phyloP scores from a whole-genome alignment of 31 red algal genomes.

The Endocladia muricata region DNA sequence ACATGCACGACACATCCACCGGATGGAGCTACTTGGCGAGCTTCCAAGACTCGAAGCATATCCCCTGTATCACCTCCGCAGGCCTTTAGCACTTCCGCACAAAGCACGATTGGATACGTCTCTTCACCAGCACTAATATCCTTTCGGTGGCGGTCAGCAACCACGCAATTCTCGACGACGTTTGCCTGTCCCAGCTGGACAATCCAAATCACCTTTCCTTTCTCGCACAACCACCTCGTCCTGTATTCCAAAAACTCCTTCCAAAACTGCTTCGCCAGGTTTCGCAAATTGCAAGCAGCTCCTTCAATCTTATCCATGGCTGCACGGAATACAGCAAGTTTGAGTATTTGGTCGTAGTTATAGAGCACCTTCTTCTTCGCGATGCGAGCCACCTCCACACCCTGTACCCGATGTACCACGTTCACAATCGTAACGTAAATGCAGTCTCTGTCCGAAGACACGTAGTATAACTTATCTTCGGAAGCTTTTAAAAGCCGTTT shows the following conservation, averaged over 20 bases:
- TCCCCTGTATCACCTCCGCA: neutral
- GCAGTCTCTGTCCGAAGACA: no score
- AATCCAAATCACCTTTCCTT: neutral
- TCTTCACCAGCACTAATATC: neutral
- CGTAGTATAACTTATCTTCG: no score
- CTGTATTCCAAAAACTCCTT: neutral
- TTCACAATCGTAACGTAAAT: no score
- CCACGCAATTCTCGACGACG: neutral
- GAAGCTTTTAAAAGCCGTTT: no score
- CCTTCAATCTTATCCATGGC: neutral
- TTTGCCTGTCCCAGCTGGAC: neutral
- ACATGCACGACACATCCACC: neutral
- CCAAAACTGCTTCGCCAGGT: neutral
- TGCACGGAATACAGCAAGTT: no score
- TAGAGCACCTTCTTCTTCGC: neutral
- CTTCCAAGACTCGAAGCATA: neutral
- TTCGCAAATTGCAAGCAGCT: neutral
- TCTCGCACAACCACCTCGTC: neutral
- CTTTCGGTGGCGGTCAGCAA: neutral
- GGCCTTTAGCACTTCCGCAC: neutral
- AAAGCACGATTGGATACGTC: neutral
- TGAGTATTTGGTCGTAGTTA: neutral
- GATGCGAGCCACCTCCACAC: neutral
- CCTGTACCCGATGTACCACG: neutral
- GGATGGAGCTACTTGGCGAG: neutral